A percentile compares a stretch with the other conserved stretches of the same genome.
Conservation (phyloP, 768 basidiomycete species). For the Cyclocybe aegerita region DNA sequence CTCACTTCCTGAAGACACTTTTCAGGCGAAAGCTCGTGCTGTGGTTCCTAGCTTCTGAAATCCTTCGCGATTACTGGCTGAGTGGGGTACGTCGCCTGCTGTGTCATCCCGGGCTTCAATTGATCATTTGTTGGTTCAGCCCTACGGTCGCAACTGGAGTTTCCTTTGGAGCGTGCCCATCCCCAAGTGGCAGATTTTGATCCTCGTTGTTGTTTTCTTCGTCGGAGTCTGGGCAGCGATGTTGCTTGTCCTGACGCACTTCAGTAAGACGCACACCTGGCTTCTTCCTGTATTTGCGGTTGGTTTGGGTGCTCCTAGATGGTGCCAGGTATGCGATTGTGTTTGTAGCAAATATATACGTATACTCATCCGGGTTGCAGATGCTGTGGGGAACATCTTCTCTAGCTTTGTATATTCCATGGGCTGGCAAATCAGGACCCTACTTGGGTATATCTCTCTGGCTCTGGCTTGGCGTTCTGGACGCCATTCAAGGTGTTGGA, state of each 20-base stretch:
- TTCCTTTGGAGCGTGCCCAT: slow-evolving; percentile 89
- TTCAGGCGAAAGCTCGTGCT: slow-evolving; percentile 90
- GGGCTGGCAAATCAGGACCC: slow-evolving; percentile 84
- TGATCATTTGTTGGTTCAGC: slow-evolving; percentile 38
- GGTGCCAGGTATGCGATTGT: slow-evolving; percentile 78
- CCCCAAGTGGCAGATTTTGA: slow-evolving; percentile 77
- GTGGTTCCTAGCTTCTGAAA: slow-evolving; percentile 93
- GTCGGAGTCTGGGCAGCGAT: slow-evolving; percentile 80
- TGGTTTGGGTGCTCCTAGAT: slow-evolving; percentile 88
- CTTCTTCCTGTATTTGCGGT: slow-evolving; percentile 93
- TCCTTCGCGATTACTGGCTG: slow-evolving; percentile 91
- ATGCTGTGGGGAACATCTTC: slow-evolving; percentile 97
- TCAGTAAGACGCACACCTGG: slow-evolving; percentile 96
- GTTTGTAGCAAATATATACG: slow-evolving; percentile 2
- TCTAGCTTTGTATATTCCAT: slow-evolving; percentile 89
- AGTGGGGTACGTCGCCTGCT: slow-evolving; percentile 61
- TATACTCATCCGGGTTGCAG: slow-evolving; percentile 26
- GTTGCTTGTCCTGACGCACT: slow-evolving; percentile 73
- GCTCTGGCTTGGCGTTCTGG: slow-evolving; percentile 95
- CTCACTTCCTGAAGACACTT: slow-evolving; percentile 86
- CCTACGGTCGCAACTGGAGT: slow-evolving; percentile 92
- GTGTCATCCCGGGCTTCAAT: neutral
- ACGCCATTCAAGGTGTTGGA: slow-evolving; percentile 93
- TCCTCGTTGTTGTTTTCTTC: slow-evolving; percentile 85
- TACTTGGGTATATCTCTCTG: slow-evolving; percentile 89